Evolutionary conservation across 208 protist genomes (phyloP), one percentile per base, ranked within the genome.

Genomic region (Angomonas deanei): DNA sequence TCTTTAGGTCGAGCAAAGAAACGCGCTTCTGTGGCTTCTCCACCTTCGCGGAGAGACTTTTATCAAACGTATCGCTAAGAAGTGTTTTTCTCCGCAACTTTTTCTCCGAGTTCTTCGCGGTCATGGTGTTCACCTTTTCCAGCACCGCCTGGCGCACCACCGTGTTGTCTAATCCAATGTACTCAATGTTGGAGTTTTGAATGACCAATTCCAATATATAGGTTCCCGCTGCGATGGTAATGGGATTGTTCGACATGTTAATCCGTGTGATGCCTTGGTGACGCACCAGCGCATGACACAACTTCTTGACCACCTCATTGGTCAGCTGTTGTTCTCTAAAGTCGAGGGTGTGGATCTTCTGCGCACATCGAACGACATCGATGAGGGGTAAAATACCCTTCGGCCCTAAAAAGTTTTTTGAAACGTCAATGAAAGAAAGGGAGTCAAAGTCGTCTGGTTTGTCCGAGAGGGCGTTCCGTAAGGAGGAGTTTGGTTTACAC

Each of bases 361-460:
- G 88, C 19, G 68, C 67, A 28, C 79, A 73, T 21, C 77, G 71
- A 6, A 97, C 69, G 21, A 95, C 80, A 19, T 95, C 88, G 23
- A 92, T 48, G 5, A 97, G 61, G 1, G 88, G 76, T 11, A 91
- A 58, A 10, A 97, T 54, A 1, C 88, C 88, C 54, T 86, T 89
- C 26, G 77, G 78, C 21, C 88, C 91, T 0, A 97, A 19, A 65
- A 93, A 94, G 72, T 97, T 97, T 21, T 77, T 83, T 1, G 83
- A 90, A 3, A 97, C 39, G 47, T 97, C 91, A 24, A 97, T 66
- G 15, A 70, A 47, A 1, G 55, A 76, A 2, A 90, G 50, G 15
- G 61, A 64, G 5, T 78, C 13, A 49, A 91, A 91, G 23, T 91
- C 80, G 47, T 88, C 83, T 0, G 88, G 87, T 0, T 61, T 78